Evolutionary conservation across 1,139 yeast genomes (phyloP).

Genomic region (Hanseniaspora gamundiae): DNA sequence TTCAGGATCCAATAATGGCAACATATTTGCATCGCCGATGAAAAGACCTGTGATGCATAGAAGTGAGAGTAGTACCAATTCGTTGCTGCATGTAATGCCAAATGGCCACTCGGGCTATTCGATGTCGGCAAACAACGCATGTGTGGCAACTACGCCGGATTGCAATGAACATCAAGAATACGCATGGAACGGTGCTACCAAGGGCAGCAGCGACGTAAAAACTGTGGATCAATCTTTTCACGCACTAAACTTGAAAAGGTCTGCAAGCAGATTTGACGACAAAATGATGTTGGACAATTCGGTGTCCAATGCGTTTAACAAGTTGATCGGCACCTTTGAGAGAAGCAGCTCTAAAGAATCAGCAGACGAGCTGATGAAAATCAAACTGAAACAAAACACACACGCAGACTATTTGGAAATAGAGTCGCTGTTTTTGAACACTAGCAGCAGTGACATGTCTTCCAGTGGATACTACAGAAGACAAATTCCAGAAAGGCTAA

Average conservation of each 20-base stretch:
- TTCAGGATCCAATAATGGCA: too few relatives aligned
- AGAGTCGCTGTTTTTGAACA: not conserved
- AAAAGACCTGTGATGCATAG: constrained; percentile 4
- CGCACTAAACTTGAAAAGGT: constrained; percentile 3
- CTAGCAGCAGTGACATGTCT: not conserved
- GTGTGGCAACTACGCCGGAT: constrained; percentile 19
- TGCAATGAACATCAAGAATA: constrained; percentile 23
- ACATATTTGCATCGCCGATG: too few relatives aligned
- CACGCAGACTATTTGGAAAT: not conserved
- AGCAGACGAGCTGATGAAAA: not conserved
- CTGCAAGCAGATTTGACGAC: not conserved
- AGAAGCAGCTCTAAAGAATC: not conserved
- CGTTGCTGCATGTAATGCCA: constrained; percentile 15
- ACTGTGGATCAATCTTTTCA: not conserved
- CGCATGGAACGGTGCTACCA: constrained; percentile 16
- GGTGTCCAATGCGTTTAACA: not conserved
- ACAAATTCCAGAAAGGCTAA: constrained; percentile 20
- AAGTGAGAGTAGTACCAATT: constrained; percentile 17
- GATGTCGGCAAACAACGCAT: not conserved
- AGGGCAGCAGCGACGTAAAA: too few relatives aligned
- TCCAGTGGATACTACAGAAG: constrained; percentile 4
- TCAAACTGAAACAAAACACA: constrained; percentile 14
- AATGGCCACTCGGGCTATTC: constrained; percentile 6
- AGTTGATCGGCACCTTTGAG: not conserved
- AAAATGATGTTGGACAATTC: not conserved